Evolutionary conservation across 2,329 filamentous ascomycete species (phyloP), one percentile per base, ranked within the genome.

Genomic region (Fusarium coffeatum): DNA sequence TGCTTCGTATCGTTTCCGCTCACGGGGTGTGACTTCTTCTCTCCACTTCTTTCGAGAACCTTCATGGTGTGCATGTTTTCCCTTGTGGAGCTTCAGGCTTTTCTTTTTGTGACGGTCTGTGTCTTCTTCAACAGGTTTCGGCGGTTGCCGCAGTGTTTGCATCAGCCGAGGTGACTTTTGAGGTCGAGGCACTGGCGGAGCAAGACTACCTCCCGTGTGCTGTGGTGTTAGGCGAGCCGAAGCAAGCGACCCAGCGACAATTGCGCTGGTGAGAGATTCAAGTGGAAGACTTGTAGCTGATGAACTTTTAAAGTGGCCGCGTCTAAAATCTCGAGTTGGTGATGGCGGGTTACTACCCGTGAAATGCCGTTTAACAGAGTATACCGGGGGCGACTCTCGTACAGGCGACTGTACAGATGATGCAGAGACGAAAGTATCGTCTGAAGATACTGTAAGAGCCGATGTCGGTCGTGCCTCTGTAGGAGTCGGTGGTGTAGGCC

Each of bases 1-100:
- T 4, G 91, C 93, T 78, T 95, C 93, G 78, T 96, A 96, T 3
- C 93, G 86, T 75, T 92, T 92, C n/a, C 91, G 84, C 76, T 96
- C 92, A 8, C 88, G 83, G 49, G 88, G 86, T 0, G 90, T 92
- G 43, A 96, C 87, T 65, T 89, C 85, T 71, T 94, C 92, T 43
- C 92, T 87, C 93, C 93, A 96, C 9, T 92, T 87, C 74, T 89
- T 90, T 20, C 92, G 87, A 6, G 91, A 86, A 0, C 91, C 92
- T 76, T 95, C 92, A 72, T 93, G 89, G 74, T 96, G 92, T 2
- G 89, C 87, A 77, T 94, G 92, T 64, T 91, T 90, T 43, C 80
- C 80, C 12, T 77, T 77, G 11, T 87, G 83, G 5, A 87, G 82
- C 71, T 87, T 88, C 18, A 84, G 78, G 5, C 78, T 74, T 15